These are phyloP conservation scores for Neopestalotiopsis rosae DNA, from an alignment of 2,329 filamentous ascomycete species.

Conservation along the genomic window DNA sequence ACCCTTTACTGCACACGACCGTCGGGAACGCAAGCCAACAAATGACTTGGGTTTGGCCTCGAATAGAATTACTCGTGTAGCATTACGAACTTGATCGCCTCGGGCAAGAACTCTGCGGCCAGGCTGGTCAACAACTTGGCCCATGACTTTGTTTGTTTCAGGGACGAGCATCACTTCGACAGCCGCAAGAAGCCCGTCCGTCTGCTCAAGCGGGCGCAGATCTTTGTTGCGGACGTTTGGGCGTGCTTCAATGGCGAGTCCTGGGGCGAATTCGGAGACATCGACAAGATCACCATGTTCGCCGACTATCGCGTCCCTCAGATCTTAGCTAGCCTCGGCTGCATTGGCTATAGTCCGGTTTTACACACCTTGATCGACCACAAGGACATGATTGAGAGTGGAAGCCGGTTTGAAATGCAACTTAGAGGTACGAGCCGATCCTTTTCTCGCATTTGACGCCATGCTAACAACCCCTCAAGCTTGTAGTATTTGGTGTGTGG, in stretches of 20 bases:
- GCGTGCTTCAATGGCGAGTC: constrained; percentile 86
- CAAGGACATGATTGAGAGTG: constrained; percentile 70
- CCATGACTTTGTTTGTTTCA: constrained; percentile 82
- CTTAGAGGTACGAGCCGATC: constrained; percentile 65
- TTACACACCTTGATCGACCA: constrained; percentile 73
- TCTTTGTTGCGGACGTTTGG: constrained; percentile 95
- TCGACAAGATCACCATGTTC: constrained; percentile 97
- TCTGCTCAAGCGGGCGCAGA: constrained; percentile 93
- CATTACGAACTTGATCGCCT: constrained; percentile 74
- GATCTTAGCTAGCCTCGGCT: constrained; percentile 83
- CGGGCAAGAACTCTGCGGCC: constrained; percentile 80
- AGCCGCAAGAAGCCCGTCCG: constrained; percentile 73
- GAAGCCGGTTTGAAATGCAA: constrained; percentile 83
- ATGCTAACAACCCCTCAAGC: constrained; percentile 48
- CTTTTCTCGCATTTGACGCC: too few species aligned
- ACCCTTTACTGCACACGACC: not conserved
- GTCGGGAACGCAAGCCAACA: constrained; percentile 23
- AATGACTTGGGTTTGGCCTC: constrained; percentile 24
- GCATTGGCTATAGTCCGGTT: constrained; percentile 82
- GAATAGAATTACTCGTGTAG: constrained; percentile 75
- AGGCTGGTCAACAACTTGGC: constrained; percentile 82
- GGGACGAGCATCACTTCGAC: constrained; percentile 79
- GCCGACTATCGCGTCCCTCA: constrained; percentile 97
- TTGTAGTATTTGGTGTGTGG: constrained; percentile 95
- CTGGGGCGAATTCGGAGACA: constrained; percentile 85